Evolutionary conservation across 2,329 filamentous ascomycete genomes (phyloP), one percentile per base, ranked within the genome.

Genomic region (Cladosporium phlei): DNA sequence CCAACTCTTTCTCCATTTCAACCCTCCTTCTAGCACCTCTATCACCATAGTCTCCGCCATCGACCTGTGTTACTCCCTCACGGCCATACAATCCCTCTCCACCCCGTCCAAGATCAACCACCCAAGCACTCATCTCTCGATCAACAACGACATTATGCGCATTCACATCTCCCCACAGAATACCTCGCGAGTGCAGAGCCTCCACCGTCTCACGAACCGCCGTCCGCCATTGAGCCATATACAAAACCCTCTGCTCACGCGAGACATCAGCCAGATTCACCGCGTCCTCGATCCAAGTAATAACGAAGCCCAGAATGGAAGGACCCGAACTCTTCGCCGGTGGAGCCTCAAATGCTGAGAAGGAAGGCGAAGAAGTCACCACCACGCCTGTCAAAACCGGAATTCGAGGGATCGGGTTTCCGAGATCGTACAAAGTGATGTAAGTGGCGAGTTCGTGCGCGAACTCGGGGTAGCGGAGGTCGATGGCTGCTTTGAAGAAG

Each of bases 101-200:
- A n/a, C 19, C 33, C 10, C 8, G 22, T n/a, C 37, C 37, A 3
- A 28, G 22, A 40, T 40, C 37, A n/a, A 28, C 27, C 11, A 40
- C 37, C 37, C 24, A 40, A 2, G 24, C 37, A 16, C 24, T 4
- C 8, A 38, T n/a, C 12, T 5, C 19, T 19, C n/a, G 9, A 12
- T 38, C 35, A 12, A 38, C 14, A 10, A 38, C 24, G n/a, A 38
- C 35, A 27, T 38, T 38, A 12, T 27, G 20, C 11, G 35, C 35
- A 28, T 40, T 40, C 12, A 40, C 37, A 17, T 40, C 37, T 16
- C 37, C 37, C 37, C 37, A 40, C n/a, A 40, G 5, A 10, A 38
- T n/a, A 17, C 20, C 35, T 10, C 12, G 20, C n/a, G 2, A 11
- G 19, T 38, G 35, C 14, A 38, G 16, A 10, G 24, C 17, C 21